Evolutionary conservation across 164 flowering plant genomes (phyloP), one percentile per base, ranked within the genome.

Genomic region (Warburgia ugandensis): DNA sequence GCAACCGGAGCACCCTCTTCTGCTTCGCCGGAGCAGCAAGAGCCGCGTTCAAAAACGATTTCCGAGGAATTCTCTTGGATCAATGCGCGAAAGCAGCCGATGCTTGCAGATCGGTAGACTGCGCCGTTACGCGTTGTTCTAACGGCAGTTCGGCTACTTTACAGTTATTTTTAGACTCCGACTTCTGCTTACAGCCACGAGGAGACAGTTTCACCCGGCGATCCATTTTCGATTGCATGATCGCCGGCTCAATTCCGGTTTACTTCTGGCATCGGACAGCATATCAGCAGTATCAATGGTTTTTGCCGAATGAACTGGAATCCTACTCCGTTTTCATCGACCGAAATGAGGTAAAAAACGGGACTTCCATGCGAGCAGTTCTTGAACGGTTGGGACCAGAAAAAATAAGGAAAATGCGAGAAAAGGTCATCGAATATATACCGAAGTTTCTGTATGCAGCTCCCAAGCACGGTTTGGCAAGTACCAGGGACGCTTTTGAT

Each of bases 171-270:
- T 63, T 92, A 31, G 78, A 60, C 45, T 79, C 97, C 29, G 79
- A 81, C 1, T 92, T 92, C 50, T 92, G 99, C 46, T 53, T 92
- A 35, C 99, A 92, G 66, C 97, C 99, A 20, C 57, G 97, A 31
- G 99, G 99, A 6, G 99, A 92, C 27, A 86, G 96, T 56, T 86
- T 81, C 62, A 88, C 98, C 0, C 63, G 98, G 19, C 71, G 94
- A 60, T 92, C 95, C 0, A 78, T 82, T 4, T 92, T 92, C 44
- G 97, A 92, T 48, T 92, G 99, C 70, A 88, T 92, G 99, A 20
- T 92, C 16, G 98, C 98, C 63, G 99, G 99, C 50, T 75, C 99
- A 50, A 79, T 92, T 25, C 99, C 97, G 63, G 95, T 92, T 2
- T 79, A 83, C 37, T 92, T 92, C 74, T 88, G 99, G 99, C 59